Evolutionary conservation across 257 asterid species (phyloP), one percentile per base, ranked within the genome.

Genomic region (Lavandula angustifolia): DNA sequence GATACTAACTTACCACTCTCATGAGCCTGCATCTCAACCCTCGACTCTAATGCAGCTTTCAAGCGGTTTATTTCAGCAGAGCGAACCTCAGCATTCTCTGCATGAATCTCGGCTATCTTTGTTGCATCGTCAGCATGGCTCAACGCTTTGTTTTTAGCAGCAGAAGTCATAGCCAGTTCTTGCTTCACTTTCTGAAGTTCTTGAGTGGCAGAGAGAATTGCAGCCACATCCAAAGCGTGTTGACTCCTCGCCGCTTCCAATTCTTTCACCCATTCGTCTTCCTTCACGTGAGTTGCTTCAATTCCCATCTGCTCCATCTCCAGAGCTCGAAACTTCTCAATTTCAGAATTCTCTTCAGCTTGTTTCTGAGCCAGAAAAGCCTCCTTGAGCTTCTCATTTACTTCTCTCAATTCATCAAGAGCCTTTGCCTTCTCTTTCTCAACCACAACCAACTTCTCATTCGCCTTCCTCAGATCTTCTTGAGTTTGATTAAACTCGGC

Each of bases 121-220:
- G 96, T 73, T 0, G 95, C 96, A 66, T 90, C 94, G 6, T 94
- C 94, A 32, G 99, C 99, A 68, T 82, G 94, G 40, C 55, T 54
- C 13, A 94, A 79, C 4, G 99, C 99, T 80, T 83, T 87, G 73
- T 84, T 78, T 76, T 92, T 92, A 0, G 94, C 97, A 66, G 84
- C 95, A 44, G 68, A 68, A 12, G 83, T 81, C 88, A 83, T 79
- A 16, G 84, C 60, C 10, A 89, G 73, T 62, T 92, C 94, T 57
- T 82, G 95, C 75, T 82, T 87, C 56, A 73, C 80, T 76, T 78
- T 85, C 78, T 86, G 87, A 76, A 94, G 87, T 41, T 90, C 97
- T 71, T 87, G 79, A 13, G 84, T 83, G 43, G 94, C 76, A 4
- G 95, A 78, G 16, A 90, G 73, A 65, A 90, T 97, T n/a, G 96